A percentile compares a stretch with the other conserved stretches of the same genome.
These are phyloP conservation scores for Diplotaxis tenuifolia DNA, from an alignment of 345 rosid species.

Conservation along the genomic window DNA sequence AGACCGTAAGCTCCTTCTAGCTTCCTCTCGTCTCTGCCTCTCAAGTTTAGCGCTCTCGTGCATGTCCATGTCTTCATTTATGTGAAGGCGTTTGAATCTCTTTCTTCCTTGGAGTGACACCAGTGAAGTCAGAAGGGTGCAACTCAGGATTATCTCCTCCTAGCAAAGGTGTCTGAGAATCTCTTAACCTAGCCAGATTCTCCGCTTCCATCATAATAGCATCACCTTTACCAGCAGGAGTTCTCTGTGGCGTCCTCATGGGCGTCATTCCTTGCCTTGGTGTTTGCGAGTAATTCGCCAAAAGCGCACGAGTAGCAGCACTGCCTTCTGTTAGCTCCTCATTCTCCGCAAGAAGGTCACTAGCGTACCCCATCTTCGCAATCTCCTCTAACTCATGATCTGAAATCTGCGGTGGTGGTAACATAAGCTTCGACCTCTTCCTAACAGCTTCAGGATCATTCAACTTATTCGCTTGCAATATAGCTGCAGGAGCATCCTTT, in stretches of 20 bases:
- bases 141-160: conserved; percentile 99
- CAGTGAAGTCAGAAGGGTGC: conserved; percentile 99
- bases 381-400: conserved; percentile 93
- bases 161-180: conserved; percentile 93
- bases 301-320: conserved; percentile 92
- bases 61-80: conserved; percentile 87
- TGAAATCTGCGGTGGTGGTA: conserved; percentile 97
- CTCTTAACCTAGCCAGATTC: conserved; percentile 87
- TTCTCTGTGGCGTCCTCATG: conserved; percentile 84
- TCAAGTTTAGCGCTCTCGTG: conserved; percentile 76
- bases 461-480: conserved; percentile 94
- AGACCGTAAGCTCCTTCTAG: conserved; percentile 67
- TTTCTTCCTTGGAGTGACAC: conserved; percentile 89
- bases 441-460: conserved; percentile 97
- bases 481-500: conserved; percentile 94
- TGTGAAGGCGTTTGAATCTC: conserved; percentile 94
- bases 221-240: conserved; percentile 97
- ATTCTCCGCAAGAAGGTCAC: conserved; percentile 75
- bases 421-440: conserved; percentile 95
- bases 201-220: conserved; percentile 99
- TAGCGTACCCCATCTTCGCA: conserved; percentile 98
- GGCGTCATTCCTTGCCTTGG: conserved; percentile 91
- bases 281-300: conserved; percentile 86
- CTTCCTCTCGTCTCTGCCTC: conserved; percentile 72
- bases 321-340: conserved; percentile 91